Conservation (phyloP, 352 stramenopile species). For the Paralagenidium karlingii region DNA sequence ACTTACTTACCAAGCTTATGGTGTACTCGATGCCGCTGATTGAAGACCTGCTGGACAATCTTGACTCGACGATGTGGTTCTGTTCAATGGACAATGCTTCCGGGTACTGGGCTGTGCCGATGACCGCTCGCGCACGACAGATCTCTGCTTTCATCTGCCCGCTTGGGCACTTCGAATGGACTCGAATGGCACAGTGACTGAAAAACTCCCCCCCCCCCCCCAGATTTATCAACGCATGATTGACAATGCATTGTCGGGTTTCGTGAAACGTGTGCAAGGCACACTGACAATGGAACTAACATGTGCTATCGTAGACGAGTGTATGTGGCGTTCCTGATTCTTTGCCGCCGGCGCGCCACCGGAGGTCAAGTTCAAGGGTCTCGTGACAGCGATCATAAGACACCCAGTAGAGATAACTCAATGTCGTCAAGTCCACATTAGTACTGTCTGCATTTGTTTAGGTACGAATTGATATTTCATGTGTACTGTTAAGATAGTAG, state of each 20-base stretch:
- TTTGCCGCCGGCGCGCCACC: no score
- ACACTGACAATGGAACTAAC: no score
- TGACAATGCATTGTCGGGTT: constrained; percentile 9
- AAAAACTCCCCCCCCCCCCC: constrained; percentile 8
- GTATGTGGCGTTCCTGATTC: no score
- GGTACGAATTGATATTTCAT: no score
- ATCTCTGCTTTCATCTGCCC: constrained; percentile 14
- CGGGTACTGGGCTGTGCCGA: constrained; percentile 11
- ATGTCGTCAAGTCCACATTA: no score
- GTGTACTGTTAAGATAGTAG: no score
- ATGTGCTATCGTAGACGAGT: no score
- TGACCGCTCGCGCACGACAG: constrained; percentile 5
- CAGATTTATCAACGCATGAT: constrained; percentile 15
- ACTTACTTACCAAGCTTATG: constrained; percentile 5
- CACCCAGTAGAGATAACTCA: no score
- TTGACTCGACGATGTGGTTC: constrained; percentile 8
- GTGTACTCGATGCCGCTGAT: constrained; percentile 10
- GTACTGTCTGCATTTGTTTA: no score
- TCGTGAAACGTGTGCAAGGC: no score
- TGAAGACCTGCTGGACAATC: constrained; percentile 7
- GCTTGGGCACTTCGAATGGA: constrained; percentile 11
- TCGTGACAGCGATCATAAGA: no score
- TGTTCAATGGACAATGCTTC: constrained; percentile 10
- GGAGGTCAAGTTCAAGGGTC: no score
- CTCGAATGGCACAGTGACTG: constrained; percentile 9